Percentiles rank a stretch among this genome's conserved stretches.
Conservation (phyloP, 2,329 filamentous ascomycete genomes). For the Penicillium decumbens region DNA sequence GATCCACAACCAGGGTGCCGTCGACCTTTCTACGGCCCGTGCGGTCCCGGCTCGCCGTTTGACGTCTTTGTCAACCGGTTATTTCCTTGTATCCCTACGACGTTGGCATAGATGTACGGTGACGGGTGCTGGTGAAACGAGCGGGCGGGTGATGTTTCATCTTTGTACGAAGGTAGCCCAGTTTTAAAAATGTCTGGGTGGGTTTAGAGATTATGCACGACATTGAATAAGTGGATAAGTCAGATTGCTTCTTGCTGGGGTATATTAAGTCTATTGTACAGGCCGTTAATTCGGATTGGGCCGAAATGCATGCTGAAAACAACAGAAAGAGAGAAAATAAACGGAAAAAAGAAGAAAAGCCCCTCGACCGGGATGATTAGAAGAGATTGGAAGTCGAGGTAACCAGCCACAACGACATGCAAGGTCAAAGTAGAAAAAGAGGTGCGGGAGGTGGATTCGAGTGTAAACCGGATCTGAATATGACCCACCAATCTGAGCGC, state of each 20-base stretch:
- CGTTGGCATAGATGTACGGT: neutral
- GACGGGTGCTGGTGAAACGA: conserved; percentile 15
- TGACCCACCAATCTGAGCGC: neutral
- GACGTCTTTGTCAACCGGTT: neutral
- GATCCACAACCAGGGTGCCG: too few relatives aligned
- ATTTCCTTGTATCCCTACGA: neutral
- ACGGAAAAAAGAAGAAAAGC: conserved; percentile 3
- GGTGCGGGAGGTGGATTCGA: neutral
- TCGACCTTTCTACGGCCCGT: neutral
- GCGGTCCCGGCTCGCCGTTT: neutral
- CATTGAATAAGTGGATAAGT: conserved; percentile 14
- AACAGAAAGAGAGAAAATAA: conserved; percentile 5
- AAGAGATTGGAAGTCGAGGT: conserved; percentile 11
- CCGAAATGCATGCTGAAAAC: conserved; percentile 9
- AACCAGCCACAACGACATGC: conserved; percentile 16
- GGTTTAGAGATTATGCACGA: conserved; percentile 20
- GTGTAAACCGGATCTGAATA: neutral
- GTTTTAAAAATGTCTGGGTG: neutral
- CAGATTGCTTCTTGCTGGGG: conserved; percentile 29
- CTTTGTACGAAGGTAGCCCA: neutral
- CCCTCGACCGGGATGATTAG: conserved; percentile 3
- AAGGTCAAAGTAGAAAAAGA: conserved; percentile 1
- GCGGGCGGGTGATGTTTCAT: conserved; percentile 16
- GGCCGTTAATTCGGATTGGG: conserved; percentile 19
- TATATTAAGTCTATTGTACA: conserved; percentile 41